Evolutionary conservation across 768 basidiomycete species (phyloP).

Genomic region (Russula compacta): DNA sequence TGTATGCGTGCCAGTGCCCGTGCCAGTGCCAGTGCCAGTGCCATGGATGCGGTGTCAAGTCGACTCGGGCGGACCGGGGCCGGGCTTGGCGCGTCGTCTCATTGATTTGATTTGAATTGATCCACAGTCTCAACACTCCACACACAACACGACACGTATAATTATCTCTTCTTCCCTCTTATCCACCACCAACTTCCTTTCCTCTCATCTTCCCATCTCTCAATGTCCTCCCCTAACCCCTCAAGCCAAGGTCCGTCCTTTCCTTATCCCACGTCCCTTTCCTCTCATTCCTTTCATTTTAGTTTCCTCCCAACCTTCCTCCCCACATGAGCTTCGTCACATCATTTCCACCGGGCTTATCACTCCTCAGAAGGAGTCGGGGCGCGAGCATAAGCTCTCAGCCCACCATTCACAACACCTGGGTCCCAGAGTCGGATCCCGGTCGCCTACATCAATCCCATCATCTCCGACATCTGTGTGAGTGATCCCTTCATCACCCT

Average conservation of each 20-base stretch:
- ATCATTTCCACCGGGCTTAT: constrained; percentile 45
- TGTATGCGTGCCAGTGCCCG: no score
- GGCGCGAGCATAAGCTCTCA: constrained; percentile 31
- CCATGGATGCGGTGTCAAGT: no score
- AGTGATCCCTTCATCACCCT: constrained; percentile 24
- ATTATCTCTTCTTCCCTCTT: neutral
- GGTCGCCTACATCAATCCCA: constrained; percentile 66
- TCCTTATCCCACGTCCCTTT: no score
- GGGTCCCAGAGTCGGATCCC: constrained; percentile 44
- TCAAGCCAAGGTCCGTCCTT: neutral
- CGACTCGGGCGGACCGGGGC: no score
- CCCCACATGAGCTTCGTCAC: constrained; percentile 41
- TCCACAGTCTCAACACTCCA: neutral
- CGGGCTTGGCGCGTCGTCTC: no score
- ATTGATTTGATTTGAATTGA: neutral
- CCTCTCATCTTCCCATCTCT: neutral
- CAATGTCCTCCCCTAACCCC: constrained; percentile 14
- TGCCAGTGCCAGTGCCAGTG: no score
- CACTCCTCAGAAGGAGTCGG: constrained; percentile 30
- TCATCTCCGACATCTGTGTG: constrained; percentile 76
- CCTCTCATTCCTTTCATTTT: neutral
- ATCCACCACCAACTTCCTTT: neutral
- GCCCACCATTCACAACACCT: constrained; percentile 42
- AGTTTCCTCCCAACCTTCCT: constrained; percentile 16
- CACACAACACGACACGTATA: neutral